Evolutionary conservation across 2,329 filamentous ascomycete genomes (phyloP).

Genomic region (Sphaerulina vaccinii): DNA sequence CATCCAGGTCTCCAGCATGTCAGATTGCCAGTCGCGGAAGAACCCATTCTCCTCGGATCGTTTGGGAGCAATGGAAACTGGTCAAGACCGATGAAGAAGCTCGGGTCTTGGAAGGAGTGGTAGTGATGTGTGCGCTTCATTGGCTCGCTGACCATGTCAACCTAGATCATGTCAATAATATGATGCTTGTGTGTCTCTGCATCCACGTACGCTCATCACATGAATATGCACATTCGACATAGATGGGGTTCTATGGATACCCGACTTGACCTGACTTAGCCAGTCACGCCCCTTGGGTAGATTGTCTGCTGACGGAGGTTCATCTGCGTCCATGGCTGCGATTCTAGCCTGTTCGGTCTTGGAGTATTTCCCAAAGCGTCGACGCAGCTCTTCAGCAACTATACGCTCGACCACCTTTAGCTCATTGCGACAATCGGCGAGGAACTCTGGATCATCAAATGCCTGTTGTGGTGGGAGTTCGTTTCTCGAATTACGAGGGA

Average conservation of each 20-base stretch:
- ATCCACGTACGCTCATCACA: slow-evolving; percentile 71
- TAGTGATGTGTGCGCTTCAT: slow-evolving; percentile 86
- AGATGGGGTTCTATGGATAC: slow-evolving; percentile 82
- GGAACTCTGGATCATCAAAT: slow-evolving; percentile 68
- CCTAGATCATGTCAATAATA: too few species aligned
- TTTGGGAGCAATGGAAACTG: slow-evolving; percentile 73
- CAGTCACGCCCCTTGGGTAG: slow-evolving; percentile 77
- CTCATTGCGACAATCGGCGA: slow-evolving; percentile 63
- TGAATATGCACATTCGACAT: slow-evolving; percentile 95
- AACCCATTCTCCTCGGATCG: slow-evolving; percentile 59
- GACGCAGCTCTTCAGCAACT: slow-evolving; percentile 72
- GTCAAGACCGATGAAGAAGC: slow-evolving; percentile 75
- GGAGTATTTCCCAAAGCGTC: slow-evolving; percentile 65
- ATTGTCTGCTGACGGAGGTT: slow-evolving; percentile 35
- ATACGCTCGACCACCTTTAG: slow-evolving; percentile 60
- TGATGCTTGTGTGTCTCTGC: too few species aligned
- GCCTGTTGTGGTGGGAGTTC: slow-evolving; percentile 70
- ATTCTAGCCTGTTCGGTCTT: slow-evolving; percentile 62
- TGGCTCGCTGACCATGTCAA: slow-evolving; percentile 72
- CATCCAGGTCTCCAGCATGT: slow-evolving; percentile 93
- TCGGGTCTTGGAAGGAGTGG: slow-evolving; percentile 82
- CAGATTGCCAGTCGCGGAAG: slow-evolving; percentile 58
- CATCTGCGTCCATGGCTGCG: slow-evolving; percentile 57
- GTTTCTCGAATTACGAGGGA: slow-evolving; percentile 67
- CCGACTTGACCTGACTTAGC: slow-evolving; percentile 69